Percentiles rank a stretch among this genome's conserved stretches.
Conservation (phyloP, 768 basidiomycete genomes). For the Hydnomerulius pinastri region DNA sequence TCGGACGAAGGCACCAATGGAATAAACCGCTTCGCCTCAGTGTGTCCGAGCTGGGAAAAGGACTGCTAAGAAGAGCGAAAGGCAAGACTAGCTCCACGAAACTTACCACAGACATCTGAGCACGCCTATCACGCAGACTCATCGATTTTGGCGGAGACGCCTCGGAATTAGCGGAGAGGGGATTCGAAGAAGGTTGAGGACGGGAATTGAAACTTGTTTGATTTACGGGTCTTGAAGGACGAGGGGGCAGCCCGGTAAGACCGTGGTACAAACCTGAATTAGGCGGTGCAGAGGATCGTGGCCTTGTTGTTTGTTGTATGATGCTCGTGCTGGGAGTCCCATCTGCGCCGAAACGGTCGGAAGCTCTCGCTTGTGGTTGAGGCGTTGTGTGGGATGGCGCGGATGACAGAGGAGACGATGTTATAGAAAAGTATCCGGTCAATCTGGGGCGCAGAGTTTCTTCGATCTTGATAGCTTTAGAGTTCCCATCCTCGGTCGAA, state of each 20-base stretch:
- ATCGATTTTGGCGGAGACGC: conserved; percentile 25
- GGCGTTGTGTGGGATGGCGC: conserved; percentile 6
- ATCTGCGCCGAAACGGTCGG: neutral
- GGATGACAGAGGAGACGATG: conserved; percentile 16
- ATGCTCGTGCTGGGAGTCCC: neutral
- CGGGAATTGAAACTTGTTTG: neutral
- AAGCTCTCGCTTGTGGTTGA: neutral
- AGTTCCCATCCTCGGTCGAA: neutral
- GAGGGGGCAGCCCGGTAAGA: too few relatives aligned
- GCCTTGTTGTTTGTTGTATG: neutral
- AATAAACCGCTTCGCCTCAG: conserved; percentile 30
- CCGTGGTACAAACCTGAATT: too few relatives aligned
- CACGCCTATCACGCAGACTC: conserved; percentile 34
- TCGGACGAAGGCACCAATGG: conserved; percentile 33
- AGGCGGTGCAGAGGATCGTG: neutral
- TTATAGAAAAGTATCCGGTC: conserved; percentile 14
- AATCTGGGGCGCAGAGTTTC: conserved; percentile 10
- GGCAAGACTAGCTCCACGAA: neutral
- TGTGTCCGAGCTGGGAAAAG: conserved; percentile 24
- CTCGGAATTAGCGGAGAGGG: neutral
- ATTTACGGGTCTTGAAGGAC: neutral
- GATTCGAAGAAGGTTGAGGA: neutral
- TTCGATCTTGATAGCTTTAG: conserved; percentile 20
- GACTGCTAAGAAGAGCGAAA: neutral
- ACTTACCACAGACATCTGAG: conserved; percentile 31